Conservation (phyloP, 83 land plant species). For the Picea abies region DNA sequence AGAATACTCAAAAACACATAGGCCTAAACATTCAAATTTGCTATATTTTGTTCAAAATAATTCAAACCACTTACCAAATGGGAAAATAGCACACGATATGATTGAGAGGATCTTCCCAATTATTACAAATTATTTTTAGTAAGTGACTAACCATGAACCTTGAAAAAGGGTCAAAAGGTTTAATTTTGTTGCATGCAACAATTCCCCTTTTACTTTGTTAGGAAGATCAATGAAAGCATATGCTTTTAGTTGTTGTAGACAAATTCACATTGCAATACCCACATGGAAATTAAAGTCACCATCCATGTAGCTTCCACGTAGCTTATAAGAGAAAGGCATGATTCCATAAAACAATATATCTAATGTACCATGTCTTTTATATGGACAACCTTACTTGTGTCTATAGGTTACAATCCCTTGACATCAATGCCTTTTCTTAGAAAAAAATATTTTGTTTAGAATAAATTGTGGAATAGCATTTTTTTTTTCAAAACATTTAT, state of each 20-base stretch:
- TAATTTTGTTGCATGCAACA: slow-evolving; percentile 8
- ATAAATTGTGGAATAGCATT: slow-evolving; percentile 68
- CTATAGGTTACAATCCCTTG: neutral
- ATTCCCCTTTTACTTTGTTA: slow-evolving; percentile 16
- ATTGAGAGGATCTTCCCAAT: slow-evolving; percentile 96
- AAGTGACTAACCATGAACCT: slow-evolving; percentile 58
- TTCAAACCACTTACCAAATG: too few relatives aligned
- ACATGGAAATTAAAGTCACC: slow-evolving; percentile 98
- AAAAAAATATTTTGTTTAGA: slow-evolving; percentile 41
- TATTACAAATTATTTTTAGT: slow-evolving; percentile 91
- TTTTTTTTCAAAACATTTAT: slow-evolving; percentile 21
- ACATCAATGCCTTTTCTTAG: slow-evolving; percentile 15
- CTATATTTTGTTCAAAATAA: too few relatives aligned
- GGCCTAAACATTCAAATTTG: too few relatives aligned
- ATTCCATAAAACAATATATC: slow-evolving; percentile 83
- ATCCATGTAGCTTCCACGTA: slow-evolving; percentile 83
- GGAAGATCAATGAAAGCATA: slow-evolving; percentile 50
- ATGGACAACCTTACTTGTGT: neutral
- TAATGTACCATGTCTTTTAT: slow-evolving; percentile 24
- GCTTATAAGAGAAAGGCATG: slow-evolving; percentile 74
- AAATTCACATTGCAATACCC: slow-evolving; percentile 89
- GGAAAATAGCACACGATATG: slow-evolving; percentile 21
- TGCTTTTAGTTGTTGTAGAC: slow-evolving; percentile 93
- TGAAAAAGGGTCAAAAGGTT: slow-evolving; percentile 58
- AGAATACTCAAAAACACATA: too few relatives aligned